A percentile compares a stretch with the other conserved stretches of the same genome.
phyloP scores from a whole-genome alignment of 2,329 filamentous ascomycete genomes.

The Hymenoscyphus linearis region DNA sequence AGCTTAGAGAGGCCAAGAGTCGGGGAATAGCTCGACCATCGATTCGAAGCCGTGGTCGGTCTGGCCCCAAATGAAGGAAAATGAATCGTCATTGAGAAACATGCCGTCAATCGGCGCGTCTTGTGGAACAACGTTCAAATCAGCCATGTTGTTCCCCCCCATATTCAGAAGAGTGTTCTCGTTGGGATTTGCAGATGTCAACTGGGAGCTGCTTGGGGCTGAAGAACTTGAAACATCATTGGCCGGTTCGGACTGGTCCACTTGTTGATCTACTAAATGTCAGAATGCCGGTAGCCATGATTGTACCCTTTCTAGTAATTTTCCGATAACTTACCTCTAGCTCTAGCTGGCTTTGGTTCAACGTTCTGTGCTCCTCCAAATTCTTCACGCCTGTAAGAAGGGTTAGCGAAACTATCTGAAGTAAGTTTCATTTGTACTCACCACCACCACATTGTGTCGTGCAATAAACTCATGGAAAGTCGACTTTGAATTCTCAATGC shows the following conservation, averaged over 20 bases:
- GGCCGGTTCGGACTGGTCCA: background rate
- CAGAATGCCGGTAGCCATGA: background rate
- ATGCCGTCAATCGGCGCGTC: conserved; percentile 2
- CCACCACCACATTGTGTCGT: conserved; percentile 16
- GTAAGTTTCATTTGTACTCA: background rate
- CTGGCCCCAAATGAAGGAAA: conserved; percentile 11
- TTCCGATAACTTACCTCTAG: background rate
- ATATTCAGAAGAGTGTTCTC: background rate
- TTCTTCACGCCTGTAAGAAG: conserved; percentile 8
- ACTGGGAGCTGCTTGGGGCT: background rate
- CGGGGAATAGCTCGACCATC: conserved; percentile 15
- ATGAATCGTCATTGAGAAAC: conserved; percentile 9
- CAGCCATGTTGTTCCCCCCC: background rate
- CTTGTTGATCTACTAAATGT: conserved; percentile 2
- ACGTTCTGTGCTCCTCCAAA: conserved; percentile 9
- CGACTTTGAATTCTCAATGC: conserved; percentile 11
- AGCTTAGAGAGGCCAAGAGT: conserved; percentile 12
- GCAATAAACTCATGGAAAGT: conserved; percentile 13
- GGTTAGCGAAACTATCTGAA: background rate
- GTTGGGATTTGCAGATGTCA: background rate
- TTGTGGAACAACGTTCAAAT: conserved; percentile 1
- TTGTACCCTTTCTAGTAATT: background rate
- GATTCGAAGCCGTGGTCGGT: conserved; percentile 13
- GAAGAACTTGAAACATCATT: background rate
- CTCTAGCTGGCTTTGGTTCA: conserved; percentile 5